These are phyloP conservation scores for Calonectria honghensis DNA, from an alignment of 2,329 filamentous ascomycete species.

Conservation along the genomic window DNA sequence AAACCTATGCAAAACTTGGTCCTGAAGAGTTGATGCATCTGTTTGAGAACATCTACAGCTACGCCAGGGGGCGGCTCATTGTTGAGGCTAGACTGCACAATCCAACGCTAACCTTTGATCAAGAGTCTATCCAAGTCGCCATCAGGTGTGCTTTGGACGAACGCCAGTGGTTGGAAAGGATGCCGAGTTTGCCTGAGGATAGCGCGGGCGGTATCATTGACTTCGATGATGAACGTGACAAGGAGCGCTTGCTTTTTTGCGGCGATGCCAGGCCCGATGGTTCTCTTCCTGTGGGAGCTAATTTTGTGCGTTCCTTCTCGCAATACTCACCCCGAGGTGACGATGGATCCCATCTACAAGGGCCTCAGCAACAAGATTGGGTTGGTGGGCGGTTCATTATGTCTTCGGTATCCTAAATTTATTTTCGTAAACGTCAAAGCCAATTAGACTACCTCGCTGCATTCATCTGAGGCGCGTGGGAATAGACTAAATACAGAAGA, in stretches of 20 bases:
- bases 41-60: constrained; percentile 67
- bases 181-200: constrained; percentile 59
- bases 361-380: constrained; percentile 49
- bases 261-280: constrained; percentile 63
- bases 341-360: constrained; percentile 61
- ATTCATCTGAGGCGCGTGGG: too few relatives aligned
- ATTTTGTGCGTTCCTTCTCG: constrained; percentile 56
- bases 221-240: constrained; percentile 62
- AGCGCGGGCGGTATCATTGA: constrained; percentile 64
- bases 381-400: constrained; percentile 46
- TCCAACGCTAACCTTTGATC: constrained; percentile 66
- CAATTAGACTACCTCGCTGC: not conserved
- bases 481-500: not conserved
- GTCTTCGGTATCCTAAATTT: constrained; percentile 37
- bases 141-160: constrained; percentile 63
- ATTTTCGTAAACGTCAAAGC: not conserved
- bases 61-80: constrained; percentile 67
- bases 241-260: constrained; percentile 55
- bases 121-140: constrained; percentile 66
- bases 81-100: constrained; percentile 63
- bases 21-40: constrained; percentile 70
- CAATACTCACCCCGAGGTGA: constrained; percentile 64
- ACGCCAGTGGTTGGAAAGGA: constrained; percentile 58
- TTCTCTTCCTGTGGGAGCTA: constrained; percentile 56
- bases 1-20: constrained; percentile 69